Conservation (phyloP, 306 rosid genomes). For the Prunus persica region DNA sequence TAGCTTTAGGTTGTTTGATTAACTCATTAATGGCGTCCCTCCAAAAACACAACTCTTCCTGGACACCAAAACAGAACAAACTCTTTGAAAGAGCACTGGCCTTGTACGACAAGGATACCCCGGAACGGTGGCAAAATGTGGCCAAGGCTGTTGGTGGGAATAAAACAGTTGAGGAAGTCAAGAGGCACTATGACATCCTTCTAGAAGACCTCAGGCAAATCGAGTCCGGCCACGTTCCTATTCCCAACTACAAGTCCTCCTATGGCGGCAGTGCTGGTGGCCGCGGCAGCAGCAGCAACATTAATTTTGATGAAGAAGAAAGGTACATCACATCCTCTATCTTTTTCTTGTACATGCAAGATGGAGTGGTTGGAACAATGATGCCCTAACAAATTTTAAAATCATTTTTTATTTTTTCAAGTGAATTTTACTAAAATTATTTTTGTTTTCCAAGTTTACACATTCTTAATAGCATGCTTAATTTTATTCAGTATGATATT, state of each 20-base stretch:
- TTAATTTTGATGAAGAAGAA: constrained; percentile 13
- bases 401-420: not conserved
- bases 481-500: no score
- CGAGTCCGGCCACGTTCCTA: constrained; percentile 41
- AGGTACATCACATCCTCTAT: not conserved
- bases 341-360: not conserved
- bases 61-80: constrained; percentile 45
- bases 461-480: no score
- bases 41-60: constrained; percentile 31
- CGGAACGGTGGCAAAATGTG: constrained; percentile 46
- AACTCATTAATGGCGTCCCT: constrained; percentile 44
- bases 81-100: constrained; percentile 39
- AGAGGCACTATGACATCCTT: constrained; percentile 35
- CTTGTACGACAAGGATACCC: constrained; percentile 38
- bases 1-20: not conserved
- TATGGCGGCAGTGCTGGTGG: not conserved
- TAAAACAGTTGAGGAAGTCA: constrained; percentile 39
- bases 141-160: constrained; percentile 35
- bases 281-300: not conserved
- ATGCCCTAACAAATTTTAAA: not conserved
- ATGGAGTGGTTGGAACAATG: not conserved
- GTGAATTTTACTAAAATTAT: no score
- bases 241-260: constrained; percentile 29
- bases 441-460: no score
- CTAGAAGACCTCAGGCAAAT: constrained; percentile 35